Evolutionary conservation across 306 rosid species (phyloP).

Genomic region (Malus domestica): ASM211411v1 NC_041805.1:25108001-25108500

Average conservation of each 20-base stretch:
- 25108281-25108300: background rate
- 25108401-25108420: background rate
- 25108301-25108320: background rate
- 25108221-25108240: background rate
- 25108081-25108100: background rate
- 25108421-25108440: background rate
- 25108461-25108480: background rate
- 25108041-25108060: conserved; percentile 4
- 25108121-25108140: background rate
- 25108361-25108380: background rate
- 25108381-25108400: background rate
- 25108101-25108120: background rate
- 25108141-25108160: conserved; percentile 3
- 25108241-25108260: background rate
- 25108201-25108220: background rate
- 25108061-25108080: background rate
- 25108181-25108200: background rate
- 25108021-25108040: conserved; percentile 7
- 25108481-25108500: background rate
- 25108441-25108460: background rate
- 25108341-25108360: background rate
- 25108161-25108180: background rate
- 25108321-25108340: no score
- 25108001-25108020: conserved; percentile 6
- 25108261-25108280: background rate